These are phyloP conservation scores for Paragyromitra xinjiangensis DNA, from an alignment of 495 filamentous ascomycete genomes.

Conservation along the genomic window DNA sequence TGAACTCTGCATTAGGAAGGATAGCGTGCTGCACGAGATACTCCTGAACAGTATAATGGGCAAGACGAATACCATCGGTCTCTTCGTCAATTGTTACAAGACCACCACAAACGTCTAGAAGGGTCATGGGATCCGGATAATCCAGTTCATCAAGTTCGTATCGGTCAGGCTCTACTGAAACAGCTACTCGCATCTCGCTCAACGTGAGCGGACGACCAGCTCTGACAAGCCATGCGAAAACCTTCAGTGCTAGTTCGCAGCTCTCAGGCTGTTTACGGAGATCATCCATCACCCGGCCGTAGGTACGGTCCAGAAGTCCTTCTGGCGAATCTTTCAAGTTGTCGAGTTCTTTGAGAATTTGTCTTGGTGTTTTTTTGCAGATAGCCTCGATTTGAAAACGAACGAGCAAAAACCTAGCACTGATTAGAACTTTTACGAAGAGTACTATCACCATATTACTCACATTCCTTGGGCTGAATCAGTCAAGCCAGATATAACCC, in stretches of 20 bases:
- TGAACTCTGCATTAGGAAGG: not conserved
- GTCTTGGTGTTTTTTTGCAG: slow-evolving; percentile 2
- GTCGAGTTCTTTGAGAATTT: slow-evolving; percentile 1
- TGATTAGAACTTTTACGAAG: not conserved
- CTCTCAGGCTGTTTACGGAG: not conserved
- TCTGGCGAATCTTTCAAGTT: not conserved
- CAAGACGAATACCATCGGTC: not conserved
- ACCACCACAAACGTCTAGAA: slow-evolving; percentile 6
- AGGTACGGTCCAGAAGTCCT: not conserved
- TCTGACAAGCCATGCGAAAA: not conserved
- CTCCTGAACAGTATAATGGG: slow-evolving; percentile 13
- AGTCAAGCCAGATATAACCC: not conserved
- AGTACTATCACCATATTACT: not conserved
- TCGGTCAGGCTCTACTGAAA: slow-evolving; percentile 10
- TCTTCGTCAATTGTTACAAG: slow-evolving; percentile 2
- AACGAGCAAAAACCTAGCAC: not conserved
- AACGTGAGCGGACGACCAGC: not conserved
- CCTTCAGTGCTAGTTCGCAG: not conserved
- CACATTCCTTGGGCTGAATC: slow-evolving; percentile 6
- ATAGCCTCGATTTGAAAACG: not conserved
- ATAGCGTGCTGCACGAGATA: not conserved
- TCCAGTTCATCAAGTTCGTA: slow-evolving; percentile 3
- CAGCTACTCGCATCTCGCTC: not conserved
- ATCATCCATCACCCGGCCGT: not conserved
- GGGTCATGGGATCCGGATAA: not conserved